phyloP scores from a whole-genome alignment of 2,329 filamentous ascomycete species.

The Penicillium sp. region DNA sequence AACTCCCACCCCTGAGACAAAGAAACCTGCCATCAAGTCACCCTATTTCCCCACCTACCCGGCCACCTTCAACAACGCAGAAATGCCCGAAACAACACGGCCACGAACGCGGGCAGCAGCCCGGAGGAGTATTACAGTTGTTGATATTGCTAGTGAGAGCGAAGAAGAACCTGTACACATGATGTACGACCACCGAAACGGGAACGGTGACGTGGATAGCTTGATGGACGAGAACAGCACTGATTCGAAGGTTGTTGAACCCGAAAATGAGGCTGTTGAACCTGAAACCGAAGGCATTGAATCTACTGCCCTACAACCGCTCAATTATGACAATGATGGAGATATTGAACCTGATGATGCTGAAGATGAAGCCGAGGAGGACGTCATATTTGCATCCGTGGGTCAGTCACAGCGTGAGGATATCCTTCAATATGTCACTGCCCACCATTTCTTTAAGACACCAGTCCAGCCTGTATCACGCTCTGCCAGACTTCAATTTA shows the following conservation, averaged over 20 bases:
- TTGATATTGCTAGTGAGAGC: constrained; percentile 9
- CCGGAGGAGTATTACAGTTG: constrained; percentile 5
- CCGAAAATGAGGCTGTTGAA: background rate
- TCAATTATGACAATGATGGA: background rate
- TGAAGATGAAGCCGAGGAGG: constrained; percentile 9
- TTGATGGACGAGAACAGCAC: background rate
- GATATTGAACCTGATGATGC: background rate
- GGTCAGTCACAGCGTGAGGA: constrained; percentile 1
- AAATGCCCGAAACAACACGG: background rate
- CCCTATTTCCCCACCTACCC: background rate
- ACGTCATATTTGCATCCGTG: constrained; percentile 16
- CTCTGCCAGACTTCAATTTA: constrained; percentile 21
- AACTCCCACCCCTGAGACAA: background rate
- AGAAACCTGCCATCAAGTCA: background rate
- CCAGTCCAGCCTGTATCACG: constrained; percentile 15
- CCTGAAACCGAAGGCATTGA: background rate
- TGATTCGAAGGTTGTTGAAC: background rate
- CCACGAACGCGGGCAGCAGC: background rate
- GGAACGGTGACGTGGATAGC: background rate
- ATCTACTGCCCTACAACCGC: background rate
- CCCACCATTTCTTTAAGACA: constrained; percentile 20
- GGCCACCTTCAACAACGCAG: background rate
- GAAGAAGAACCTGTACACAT: background rate
- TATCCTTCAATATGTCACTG: constrained; percentile 17
- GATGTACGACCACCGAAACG: background rate